A percentile compares a stretch with the other conserved stretches of the same genome.
phyloP scores from a whole-genome alignment of 176 grass and related monocot genomes.

The Oryza australiensis region DNA sequence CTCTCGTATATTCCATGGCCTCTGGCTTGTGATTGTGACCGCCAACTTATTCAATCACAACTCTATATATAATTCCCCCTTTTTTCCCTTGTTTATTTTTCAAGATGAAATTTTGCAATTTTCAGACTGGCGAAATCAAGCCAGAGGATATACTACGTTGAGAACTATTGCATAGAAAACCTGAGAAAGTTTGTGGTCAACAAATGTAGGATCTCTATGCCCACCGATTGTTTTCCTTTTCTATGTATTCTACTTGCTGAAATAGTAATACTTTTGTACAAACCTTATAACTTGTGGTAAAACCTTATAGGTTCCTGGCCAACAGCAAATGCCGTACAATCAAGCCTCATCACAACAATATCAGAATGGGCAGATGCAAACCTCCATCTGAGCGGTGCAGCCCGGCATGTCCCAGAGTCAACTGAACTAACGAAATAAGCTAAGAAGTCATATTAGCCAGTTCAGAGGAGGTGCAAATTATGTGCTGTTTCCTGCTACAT shows the following conservation, averaged over 20 bases:
- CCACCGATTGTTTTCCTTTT: slow-evolving; percentile 2
- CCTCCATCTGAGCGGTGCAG: slow-evolving; percentile 66
- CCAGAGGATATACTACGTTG: too few relatives aligned
- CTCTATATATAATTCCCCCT: too few relatives aligned
- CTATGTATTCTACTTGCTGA: slow-evolving; percentile 6
- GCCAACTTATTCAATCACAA: too few relatives aligned
- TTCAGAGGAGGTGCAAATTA: slow-evolving; percentile 72
- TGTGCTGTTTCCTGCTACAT: slow-evolving; percentile 74
- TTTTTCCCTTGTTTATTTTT: too few relatives aligned
- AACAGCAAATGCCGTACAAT: slow-evolving; percentile 83
- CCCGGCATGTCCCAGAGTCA: slow-evolving; percentile 76
- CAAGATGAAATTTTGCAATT: too few relatives aligned
- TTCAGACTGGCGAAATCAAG: too few relatives aligned
- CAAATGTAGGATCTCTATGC: too few relatives aligned
- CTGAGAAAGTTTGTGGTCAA: too few relatives aligned
- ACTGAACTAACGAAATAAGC: slow-evolving; percentile 79
- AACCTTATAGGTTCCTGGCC: slow-evolving; percentile 49
- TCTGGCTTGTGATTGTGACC: too few relatives aligned
- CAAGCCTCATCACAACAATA: slow-evolving; percentile 81
- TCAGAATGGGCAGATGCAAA: slow-evolving; percentile 80
- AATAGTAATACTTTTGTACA: not conserved
- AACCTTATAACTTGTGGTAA: slow-evolving; percentile 7
- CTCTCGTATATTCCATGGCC: too few relatives aligned
- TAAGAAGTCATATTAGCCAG: slow-evolving; percentile 79
- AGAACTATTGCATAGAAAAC: too few relatives aligned